phyloP scores from a whole-genome alignment of 2,329 filamentous ascomycete species.

The Diplodia sapinea region DNA sequence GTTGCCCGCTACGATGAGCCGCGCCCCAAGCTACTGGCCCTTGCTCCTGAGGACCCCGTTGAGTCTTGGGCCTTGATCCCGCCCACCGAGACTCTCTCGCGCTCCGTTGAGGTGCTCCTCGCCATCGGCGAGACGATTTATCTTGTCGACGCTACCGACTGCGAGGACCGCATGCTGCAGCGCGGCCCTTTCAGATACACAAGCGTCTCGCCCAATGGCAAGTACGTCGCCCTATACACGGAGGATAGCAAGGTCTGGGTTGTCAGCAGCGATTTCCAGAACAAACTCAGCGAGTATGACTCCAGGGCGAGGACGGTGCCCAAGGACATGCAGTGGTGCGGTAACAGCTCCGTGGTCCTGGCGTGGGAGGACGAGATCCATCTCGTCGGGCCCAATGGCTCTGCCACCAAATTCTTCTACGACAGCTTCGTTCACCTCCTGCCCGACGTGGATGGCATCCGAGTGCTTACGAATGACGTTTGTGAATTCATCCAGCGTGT shows the following conservation, averaged over 20 bases:
- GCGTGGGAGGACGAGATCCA: constrained; percentile 99
- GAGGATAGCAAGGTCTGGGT: constrained; percentile 82
- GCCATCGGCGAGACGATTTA: constrained; percentile 85
- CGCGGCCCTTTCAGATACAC: constrained; percentile 93
- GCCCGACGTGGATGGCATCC: constrained; percentile 86
- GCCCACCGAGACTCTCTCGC: constrained; percentile 84
- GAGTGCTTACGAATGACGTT: constrained; percentile 88
- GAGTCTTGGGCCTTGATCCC: constrained; percentile 89
- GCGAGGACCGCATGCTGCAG: constrained; percentile 87
- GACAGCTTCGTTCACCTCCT: constrained; percentile 89
- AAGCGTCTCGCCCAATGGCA: constrained; percentile 87
- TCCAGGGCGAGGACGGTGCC: constrained; percentile 84
- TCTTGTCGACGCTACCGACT: constrained; percentile 85
- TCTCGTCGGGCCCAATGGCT: constrained; percentile 82
- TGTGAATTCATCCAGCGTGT: constrained; percentile 98
- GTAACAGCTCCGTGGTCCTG: constrained; percentile 88
- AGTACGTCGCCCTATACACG: constrained; percentile 86
- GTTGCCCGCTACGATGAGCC: constrained; percentile 93
- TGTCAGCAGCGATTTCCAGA: constrained; percentile 93
- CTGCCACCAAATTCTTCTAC: constrained; percentile 81
- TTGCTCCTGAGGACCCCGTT: constrained; percentile 76
- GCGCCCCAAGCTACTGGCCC: constrained; percentile 79
- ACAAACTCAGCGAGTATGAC: constrained; percentile 88
- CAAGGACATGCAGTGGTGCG: constrained; percentile 92
- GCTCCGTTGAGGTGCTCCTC: constrained; percentile 89